A percentile compares a stretch with the other conserved stretches of the same genome.
These are phyloP conservation scores for Tuber indicum DNA, from an alignment of 495 filamentous ascomycete genomes.

Conservation along the genomic window DNA sequence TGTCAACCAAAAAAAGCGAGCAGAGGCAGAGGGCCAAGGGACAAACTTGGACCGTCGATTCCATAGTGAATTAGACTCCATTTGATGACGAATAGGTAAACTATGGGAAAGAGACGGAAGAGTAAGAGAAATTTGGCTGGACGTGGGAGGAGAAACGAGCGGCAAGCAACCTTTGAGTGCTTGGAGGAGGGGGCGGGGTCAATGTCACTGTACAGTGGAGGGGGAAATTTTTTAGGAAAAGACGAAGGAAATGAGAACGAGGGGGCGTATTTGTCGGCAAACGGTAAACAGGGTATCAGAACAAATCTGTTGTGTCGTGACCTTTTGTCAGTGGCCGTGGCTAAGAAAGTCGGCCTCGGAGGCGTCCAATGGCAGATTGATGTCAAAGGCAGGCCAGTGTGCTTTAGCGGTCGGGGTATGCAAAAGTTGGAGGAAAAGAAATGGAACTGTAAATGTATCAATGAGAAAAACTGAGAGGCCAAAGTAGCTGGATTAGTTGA, in stretches of 20 bases:
- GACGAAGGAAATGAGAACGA: conserved; percentile 18
- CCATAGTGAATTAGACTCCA: conserved; percentile 70
- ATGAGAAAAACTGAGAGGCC: conserved; percentile 9
- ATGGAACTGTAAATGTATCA: not conserved
- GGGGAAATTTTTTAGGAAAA: conserved; percentile 14
- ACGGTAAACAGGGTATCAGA: not conserved
- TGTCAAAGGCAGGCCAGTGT: not conserved
- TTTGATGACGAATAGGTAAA: conserved; percentile 44
- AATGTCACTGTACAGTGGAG: conserved; percentile 28
- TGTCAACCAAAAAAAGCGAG: conserved; percentile 25
- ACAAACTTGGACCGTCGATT: conserved; percentile 84
- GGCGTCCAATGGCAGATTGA: not conserved
- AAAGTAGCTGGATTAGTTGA: conserved; percentile 8
- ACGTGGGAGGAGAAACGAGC: conserved; percentile 39
- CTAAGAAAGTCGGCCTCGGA: not conserved
- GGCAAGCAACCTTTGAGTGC: conserved; percentile 39
- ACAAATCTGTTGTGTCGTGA: not conserved
- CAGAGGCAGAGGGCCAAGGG: conserved; percentile 13
- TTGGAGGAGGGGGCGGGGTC: conserved; percentile 28
- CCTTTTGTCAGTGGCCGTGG: not conserved
- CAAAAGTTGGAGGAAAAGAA: not conserved
- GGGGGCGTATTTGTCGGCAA: conserved; percentile 11
- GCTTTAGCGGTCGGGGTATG: not conserved
- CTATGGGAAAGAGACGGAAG: conserved; percentile 35
- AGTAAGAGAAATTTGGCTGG: conserved; percentile 38